Evolutionary conservation across 2,329 filamentous ascomycete genomes (phyloP).

Genomic region (Colletotrichum truncatum): DNA sequence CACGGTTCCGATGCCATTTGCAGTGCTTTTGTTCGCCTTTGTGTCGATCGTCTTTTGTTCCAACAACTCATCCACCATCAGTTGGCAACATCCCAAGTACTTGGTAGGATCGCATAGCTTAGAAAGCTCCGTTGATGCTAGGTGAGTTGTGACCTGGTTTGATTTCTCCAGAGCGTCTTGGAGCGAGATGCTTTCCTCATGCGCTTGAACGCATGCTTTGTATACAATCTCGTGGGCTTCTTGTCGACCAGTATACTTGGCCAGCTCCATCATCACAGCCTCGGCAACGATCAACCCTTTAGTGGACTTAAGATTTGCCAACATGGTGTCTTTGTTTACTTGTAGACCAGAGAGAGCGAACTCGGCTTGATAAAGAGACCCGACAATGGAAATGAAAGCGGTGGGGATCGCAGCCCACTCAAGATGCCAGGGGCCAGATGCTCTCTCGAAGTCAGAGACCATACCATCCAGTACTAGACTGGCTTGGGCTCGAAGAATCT

Average conservation of each 20-base stretch:
- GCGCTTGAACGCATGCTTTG: constrained; percentile 59
- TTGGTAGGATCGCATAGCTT: constrained; percentile 28
- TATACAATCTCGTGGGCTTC: constrained; percentile 66
- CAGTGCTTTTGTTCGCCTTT: not conserved
- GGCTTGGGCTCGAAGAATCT: constrained; percentile 61
- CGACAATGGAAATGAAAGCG: constrained; percentile 61
- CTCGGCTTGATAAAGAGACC: constrained; percentile 61
- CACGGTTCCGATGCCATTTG: too few relatives aligned
- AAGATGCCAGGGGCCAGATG: constrained; percentile 66
- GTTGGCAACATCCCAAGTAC: constrained; percentile 30
- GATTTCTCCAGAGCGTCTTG: constrained; percentile 51
- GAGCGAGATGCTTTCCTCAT: constrained; percentile 52
- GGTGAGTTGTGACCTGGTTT: constrained; percentile 49
- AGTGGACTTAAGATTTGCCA: constrained; percentile 59
- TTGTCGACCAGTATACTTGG: constrained; percentile 59
- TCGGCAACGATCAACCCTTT: constrained; percentile 64
- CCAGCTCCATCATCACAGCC: constrained; percentile 69
- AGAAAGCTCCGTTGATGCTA: constrained; percentile 40
- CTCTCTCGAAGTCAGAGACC: constrained; percentile 66
- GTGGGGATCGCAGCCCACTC: constrained; percentile 66
- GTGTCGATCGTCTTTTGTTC: not conserved
- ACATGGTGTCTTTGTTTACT: constrained; percentile 59
- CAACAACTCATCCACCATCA: constrained; percentile 30
- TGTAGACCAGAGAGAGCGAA: constrained; percentile 61
- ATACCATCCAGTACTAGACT: constrained; percentile 63